A percentile compares a stretch with the other conserved stretches of the same genome.
Conservation (phyloP, 179 eudicot species). For the Amaranthus tricolor region DNA sequence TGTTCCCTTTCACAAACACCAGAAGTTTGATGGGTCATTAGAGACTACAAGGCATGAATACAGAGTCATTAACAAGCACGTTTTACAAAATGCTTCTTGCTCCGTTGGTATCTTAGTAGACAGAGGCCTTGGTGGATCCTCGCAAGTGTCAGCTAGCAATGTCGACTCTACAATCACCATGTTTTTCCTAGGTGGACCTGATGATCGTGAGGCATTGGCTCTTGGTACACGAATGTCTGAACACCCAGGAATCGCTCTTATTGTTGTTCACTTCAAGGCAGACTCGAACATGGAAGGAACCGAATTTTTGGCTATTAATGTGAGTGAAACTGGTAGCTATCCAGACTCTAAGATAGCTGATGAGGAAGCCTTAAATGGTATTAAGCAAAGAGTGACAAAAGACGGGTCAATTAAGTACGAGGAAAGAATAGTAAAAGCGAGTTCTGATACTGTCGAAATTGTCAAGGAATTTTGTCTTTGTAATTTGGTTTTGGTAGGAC, state of each 20-base stretch:
- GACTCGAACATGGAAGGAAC: conserved; percentile 29
- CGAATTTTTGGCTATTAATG: conserved; percentile 28
- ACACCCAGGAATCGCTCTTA: conserved; percentile 65
- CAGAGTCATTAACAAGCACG: conserved; percentile 49
- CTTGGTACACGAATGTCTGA: conserved; percentile 67
- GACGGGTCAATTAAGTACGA: conserved; percentile 42
- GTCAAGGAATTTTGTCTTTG: conserved; percentile 33
- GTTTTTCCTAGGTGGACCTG: conserved; percentile 70
- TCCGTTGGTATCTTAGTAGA: conserved; percentile 77
- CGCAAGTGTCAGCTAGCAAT: conserved; percentile 64
- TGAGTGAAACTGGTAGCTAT: conserved; percentile 8
- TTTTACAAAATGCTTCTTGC: conserved; percentile 64
- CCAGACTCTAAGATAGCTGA: conserved; percentile 31
- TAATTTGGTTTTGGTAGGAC: conserved; percentile 54
- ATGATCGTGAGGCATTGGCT: conserved; percentile 71
- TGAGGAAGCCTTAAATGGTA: conserved; percentile 30
- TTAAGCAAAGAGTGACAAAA: conserved; percentile 23
- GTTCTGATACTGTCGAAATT: conserved; percentile 24
- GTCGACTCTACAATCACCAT: conserved; percentile 41
- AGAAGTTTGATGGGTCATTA: conserved; percentile 54
- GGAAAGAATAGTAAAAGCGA: conserved; percentile 39
- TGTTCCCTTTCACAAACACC: conserved; percentile 83
- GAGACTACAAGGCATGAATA: conserved; percentile 61
- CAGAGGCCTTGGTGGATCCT: conserved; percentile 75
- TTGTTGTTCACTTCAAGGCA: conserved; percentile 43